phyloP scores from a whole-genome alignment of 2,329 filamentous ascomycete species.

The Laburnicola sp. region DNA sequence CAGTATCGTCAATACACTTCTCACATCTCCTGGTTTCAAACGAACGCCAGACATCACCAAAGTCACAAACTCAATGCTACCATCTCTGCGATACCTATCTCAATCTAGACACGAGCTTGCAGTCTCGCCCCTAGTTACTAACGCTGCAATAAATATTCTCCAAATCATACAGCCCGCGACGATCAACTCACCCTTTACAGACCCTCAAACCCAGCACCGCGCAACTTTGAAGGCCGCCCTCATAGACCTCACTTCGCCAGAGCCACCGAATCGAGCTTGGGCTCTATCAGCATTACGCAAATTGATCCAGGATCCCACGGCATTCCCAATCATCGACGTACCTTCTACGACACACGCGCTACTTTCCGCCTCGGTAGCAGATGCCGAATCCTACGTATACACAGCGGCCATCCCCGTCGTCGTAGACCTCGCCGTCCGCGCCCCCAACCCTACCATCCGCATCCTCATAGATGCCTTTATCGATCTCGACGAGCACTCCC shows the following conservation, averaged over 20 bases:
- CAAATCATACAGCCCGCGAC: conserved; percentile 60
- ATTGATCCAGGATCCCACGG: conserved; percentile 57
- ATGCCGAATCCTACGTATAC: conserved; percentile 72
- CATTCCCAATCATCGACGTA: conserved; percentile 65
- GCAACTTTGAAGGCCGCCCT: conserved; percentile 25
- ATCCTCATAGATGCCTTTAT: conserved; percentile 70
- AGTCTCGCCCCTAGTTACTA: conserved; percentile 24
- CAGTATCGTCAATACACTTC: conserved; percentile 45
- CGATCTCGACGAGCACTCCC: conserved; percentile 58
- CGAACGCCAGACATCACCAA: conserved; percentile 28
- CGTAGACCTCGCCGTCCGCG: conserved; percentile 62
- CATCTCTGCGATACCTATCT: conserved; percentile 30
- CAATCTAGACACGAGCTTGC: conserved; percentile 13
- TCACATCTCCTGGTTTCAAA: conserved; percentile 41
- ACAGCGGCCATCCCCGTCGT: conserved; percentile 68
- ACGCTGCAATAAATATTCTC: conserved; percentile 45
- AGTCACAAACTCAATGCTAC: conserved; percentile 14
- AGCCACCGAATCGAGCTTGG: conserved; percentile 44
- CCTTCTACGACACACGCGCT: conserved; percentile 66
- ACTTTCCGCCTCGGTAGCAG: conserved; percentile 65
- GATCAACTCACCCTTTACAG: conserved; percentile 53
- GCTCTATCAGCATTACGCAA: conserved; percentile 37
- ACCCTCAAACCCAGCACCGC: conserved; percentile 56
- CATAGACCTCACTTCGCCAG: conserved; percentile 35
- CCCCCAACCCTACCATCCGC: conserved; percentile 63